Evolutionary conservation across 148 eudicot species (phyloP), one percentile per base, ranked within the genome.

Genomic region (Arctostaphylos glauca): DNA sequence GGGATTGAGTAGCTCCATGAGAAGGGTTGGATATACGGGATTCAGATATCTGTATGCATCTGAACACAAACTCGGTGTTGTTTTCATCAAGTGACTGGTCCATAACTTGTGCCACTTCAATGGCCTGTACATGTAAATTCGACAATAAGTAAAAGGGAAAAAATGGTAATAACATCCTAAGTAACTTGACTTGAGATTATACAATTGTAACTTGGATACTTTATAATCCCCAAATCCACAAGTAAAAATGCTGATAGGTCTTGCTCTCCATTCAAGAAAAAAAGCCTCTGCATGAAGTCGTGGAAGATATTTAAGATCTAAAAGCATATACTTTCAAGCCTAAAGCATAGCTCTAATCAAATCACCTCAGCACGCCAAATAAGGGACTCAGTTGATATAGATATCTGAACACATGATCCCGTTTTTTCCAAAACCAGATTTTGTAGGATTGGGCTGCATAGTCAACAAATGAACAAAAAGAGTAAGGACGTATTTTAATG

Each of bases 281-380:
- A 94, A 82, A 96, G 89, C 86, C 99, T 93, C 99, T 96, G 92
- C 79, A 92, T 64, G 56, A 74, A 85, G 81, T 18, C 58, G 74
- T 56, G 47, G 78, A 74, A 58, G 55, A 59, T 59, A 56, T 38
- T 72, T 43, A 47, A 80, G 38, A 54, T 16, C 76, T 10, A 55
- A 79, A 64, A 81, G 2, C 5, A 43, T 46, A 21, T 31, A 70
- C n/a, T 43, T 54, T 77, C 48, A 18, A n/a, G 50, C 31, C 47
- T 77, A 14, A 6, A 38, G 73, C 64, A 41, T 73, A 78, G 18
- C 55, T 74, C 64, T 59, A n/a, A 44, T 53, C 60, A 71, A 23
- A 83, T 82, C 81, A 96, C 98, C 98, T 96, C 93, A 84, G 86
- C 89, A 80, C 98, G 95, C 98, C 98, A 96, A 73, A 93, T n/a